Evolutionary conservation across 805 yeast species (phyloP).

Genomic region (Spathaspora arborariae): DNA sequence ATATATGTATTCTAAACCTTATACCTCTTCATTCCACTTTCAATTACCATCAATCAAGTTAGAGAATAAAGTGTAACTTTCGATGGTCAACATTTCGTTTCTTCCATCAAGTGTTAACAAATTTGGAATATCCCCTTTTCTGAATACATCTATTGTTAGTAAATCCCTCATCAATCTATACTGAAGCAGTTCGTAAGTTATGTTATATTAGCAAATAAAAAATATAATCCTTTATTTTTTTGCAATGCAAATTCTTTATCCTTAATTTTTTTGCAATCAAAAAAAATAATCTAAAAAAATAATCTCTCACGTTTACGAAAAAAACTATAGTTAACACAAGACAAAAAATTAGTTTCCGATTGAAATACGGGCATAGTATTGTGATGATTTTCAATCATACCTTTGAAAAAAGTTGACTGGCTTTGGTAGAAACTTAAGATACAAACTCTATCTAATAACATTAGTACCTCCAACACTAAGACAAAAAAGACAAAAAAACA

Average conservation of each 20-base stretch:
- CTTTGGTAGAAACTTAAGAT: too few relatives aligned
- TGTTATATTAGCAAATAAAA: background rate
- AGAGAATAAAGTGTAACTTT: too few relatives aligned
- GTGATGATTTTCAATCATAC: background rate
- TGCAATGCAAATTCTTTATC: background rate
- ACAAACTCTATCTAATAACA: too few relatives aligned
- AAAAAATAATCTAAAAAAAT: background rate
- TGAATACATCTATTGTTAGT: background rate
- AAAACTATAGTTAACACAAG: background rate
- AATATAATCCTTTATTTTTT: background rate
- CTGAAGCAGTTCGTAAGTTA: background rate
- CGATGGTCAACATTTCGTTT: too few relatives aligned
- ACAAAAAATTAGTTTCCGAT: background rate
- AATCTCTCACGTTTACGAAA: background rate
- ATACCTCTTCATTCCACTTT: too few relatives aligned
- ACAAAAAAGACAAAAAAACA: background rate
- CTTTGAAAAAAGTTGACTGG: background rate
- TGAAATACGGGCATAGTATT: background rate
- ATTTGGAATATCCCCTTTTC: too few relatives aligned
- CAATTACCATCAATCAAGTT: too few relatives aligned
- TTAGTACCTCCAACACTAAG: background rate
- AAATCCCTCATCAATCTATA: background rate
- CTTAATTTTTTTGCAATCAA: background rate
- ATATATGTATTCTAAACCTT: too few relatives aligned
- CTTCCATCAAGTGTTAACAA: too few relatives aligned